Base-by-base conservation (phyloP, 176 grass and related monocot genomes). In the Paspalum vaginatum region DNA sequence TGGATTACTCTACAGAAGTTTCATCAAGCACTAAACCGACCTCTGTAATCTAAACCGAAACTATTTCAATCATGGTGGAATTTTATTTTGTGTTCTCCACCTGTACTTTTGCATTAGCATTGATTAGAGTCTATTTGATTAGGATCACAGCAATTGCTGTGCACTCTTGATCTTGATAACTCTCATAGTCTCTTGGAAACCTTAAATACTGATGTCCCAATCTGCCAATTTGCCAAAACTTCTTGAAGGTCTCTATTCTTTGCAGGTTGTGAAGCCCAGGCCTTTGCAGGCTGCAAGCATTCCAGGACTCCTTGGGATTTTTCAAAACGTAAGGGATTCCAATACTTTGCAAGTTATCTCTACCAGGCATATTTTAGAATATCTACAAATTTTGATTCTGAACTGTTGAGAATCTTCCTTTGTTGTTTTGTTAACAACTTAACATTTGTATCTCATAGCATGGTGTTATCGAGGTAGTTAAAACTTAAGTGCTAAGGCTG, bases 201-300 rank as follows among this genome's bases (percentile, higher is more conserved):
- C 21, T 56, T 11, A 59, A 72, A 41, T 58, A 37, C 54, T 44
- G 11, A 7, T 37, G 12, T 60, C 4, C 62, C 32, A 13, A 60
- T 79, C 15, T 52, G 43, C 40, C 32, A 13, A 60, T 79, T 16
- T 52, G 43, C 40, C 44, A 83, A 21, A 68, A 8, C 32, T 51
- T 51, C 39, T 84, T 84, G 50, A 88, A 73, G 61, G 66, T 52
- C 12, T 60, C 4, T 76, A 68, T 76, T 65, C 40, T 79, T 68
- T 58, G 9, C 77, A 99, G 97, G 86, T 86, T 15, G 93, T 96
- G 79, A 99, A 91, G 83, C 93, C 93, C 21, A 99, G 93, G 81
- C 87, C 93, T 65, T 79, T 99, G 81, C 97, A 99, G 72, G 93
- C 93, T 80, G 97, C 97, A 75, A 99, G 93, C 83, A 88, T 99